A percentile compares a stretch with the other conserved stretches of the same genome.
Conservation (phyloP, 2,329 filamentous ascomycete genomes). For the Nigrospora sphaerica region DNA sequence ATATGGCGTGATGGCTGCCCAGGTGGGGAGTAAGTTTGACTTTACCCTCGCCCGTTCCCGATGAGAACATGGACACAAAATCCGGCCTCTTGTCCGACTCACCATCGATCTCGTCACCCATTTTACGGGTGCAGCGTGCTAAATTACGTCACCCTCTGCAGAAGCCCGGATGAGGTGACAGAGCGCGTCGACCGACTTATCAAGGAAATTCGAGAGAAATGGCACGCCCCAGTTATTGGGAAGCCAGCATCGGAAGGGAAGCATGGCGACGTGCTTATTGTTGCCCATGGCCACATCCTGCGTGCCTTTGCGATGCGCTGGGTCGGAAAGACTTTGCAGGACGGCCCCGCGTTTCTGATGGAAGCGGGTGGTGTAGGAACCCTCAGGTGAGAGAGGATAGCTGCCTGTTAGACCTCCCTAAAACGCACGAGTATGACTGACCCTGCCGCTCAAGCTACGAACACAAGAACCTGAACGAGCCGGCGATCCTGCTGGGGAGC, state of each 20-base stretch:
- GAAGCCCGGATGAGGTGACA: constrained; percentile 66
- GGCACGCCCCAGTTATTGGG: constrained; percentile 56
- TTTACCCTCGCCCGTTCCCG: not conserved
- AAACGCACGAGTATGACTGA: constrained; percentile 5
- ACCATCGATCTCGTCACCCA: too few relatives aligned
- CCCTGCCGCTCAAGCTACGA: constrained; percentile 54
- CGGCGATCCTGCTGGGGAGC: constrained; percentile 71
- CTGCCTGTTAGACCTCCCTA: not conserved
- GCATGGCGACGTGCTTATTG: constrained; percentile 64
- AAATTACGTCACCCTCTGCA: constrained; percentile 17
- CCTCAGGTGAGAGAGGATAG: constrained; percentile 50
- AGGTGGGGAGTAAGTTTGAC: constrained; percentile 65
- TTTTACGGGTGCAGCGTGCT: not conserved
- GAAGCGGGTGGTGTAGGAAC: constrained; percentile 83
- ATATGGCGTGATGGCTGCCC: constrained; percentile 88
- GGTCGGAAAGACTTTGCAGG: constrained; percentile 65
- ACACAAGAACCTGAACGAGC: constrained; percentile 70
- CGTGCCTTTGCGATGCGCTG: constrained; percentile 84
- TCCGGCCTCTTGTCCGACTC: too few relatives aligned
- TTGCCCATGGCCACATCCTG: constrained; percentile 87
- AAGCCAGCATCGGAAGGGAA: constrained; percentile 35
- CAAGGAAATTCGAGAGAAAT: constrained; percentile 60
- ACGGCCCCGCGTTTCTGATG: constrained; percentile 74
- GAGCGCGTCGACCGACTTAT: constrained; percentile 70
- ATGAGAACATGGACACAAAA: not conserved